Conservation (phyloP, 768 basidiomycete species). For the Podaxis sp. region DNA sequence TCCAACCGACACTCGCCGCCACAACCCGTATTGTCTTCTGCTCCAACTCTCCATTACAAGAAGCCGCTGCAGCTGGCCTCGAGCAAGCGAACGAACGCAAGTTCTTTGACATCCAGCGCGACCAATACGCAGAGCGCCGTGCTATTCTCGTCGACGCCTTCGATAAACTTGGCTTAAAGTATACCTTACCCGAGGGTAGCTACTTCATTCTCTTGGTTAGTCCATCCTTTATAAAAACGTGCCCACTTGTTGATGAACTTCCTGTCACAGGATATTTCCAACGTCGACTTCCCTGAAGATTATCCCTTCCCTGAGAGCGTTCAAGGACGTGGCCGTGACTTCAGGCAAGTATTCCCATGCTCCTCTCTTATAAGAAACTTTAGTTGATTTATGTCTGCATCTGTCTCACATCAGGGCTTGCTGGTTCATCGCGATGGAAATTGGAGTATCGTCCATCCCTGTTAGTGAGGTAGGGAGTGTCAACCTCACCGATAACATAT, state of each 20-base stretch:
- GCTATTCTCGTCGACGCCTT: constrained; percentile 74
- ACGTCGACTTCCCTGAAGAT: constrained; percentile 75
- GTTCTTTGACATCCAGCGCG: constrained; percentile 76
- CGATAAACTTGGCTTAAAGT: constrained; percentile 78
- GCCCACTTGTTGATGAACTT: not conserved
- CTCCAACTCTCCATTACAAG: constrained; percentile 91
- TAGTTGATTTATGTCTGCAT: not conserved
- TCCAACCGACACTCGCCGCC: constrained; percentile 84
- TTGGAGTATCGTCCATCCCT: constrained; percentile 91
- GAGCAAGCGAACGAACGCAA: constrained; percentile 69
- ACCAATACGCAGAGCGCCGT: constrained; percentile 81
- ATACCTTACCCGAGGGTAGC: constrained; percentile 84
- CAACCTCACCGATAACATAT: not conserved
- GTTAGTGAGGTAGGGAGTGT: constrained; percentile 78
- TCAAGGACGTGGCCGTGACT: constrained; percentile 81
- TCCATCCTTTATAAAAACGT: not conserved
- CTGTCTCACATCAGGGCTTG: constrained; percentile 54
- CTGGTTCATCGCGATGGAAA: constrained; percentile 91
- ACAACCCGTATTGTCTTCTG: constrained; percentile 95
- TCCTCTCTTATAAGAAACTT: not conserved
- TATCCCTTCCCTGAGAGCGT: constrained; percentile 80
- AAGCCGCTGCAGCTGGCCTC: constrained; percentile 87
- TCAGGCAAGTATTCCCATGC: constrained; percentile 47
- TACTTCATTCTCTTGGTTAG: constrained; percentile 88
- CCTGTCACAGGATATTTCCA: constrained; percentile 61